Evolutionary conservation across 805 yeast genomes (phyloP), one percentile per base, ranked within the genome.

Genomic region (Kazachstania psychrophila): DNA sequence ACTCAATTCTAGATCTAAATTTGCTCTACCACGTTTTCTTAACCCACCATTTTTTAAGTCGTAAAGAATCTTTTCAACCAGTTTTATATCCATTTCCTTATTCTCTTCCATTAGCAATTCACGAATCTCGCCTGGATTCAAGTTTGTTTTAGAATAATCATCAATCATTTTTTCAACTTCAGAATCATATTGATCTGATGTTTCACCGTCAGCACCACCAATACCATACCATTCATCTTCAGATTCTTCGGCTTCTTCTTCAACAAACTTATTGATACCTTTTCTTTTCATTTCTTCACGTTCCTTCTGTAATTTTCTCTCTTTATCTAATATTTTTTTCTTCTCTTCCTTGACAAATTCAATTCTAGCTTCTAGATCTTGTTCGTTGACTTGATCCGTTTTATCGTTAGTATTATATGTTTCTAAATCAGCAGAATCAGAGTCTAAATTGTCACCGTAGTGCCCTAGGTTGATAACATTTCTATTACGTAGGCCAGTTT

Each of bases 221-320:
- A 80, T 49, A 3, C 92, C 94, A 34, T 72, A 72, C 83, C 86
- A 84, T 62, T 84, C 94, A 65, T 84, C 94, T 42, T 84, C 94
- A 25, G 92, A 81, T 62, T 84, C 94, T 47, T 74, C 87, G 30
- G 94, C 94, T 63, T 83, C 92, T 33, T 80, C 78, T 49, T 84
- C 89, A 54, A 83, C 65, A 37, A 84, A 69, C 18, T 72, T 66
- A 36, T 68, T 68, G 14, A 77, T 46, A 2, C 88, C 88, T 39
- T 61, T 67, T 20, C 70, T 62, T 43, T 72, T 80, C 65, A 79
- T 58, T 42, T 75, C 82, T 43, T 62, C 48, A 39, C 61, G 70
- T 35, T 72, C 59, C 35, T 55, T 48, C 25, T 39, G 47, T 31
- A 47, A 41, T 26, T 48, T 46, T 13, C 34, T 39, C 38, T 44